Base-by-base conservation (phyloP, 1,284 basidiomycete species). In the Retiboletus flavoniger region DNA sequence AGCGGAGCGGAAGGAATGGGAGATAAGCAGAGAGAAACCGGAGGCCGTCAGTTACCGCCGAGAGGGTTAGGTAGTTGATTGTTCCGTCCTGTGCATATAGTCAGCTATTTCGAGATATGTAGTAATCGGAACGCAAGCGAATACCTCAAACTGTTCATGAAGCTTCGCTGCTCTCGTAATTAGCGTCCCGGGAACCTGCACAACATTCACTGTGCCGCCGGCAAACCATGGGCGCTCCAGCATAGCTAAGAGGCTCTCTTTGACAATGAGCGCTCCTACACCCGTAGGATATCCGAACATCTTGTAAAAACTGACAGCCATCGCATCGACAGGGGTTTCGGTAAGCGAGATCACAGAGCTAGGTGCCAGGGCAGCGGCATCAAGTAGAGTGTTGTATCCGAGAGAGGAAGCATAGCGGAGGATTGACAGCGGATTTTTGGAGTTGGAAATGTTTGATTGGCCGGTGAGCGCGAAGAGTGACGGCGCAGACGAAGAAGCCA, bases 241-340 rank as follows among this genome's bases (percentile, higher is more conserved):
- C 47, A 74, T 73, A 3, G 69, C 68, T 43, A 90, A 70, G 63
- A 90, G 87, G 6, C 78, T 76, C 61, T 85, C 83, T 67, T 85
- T 89, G 41, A 88, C 84, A 17, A 94, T 71, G 2, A 94, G 76
- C 17, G 89, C 89, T 31, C 91, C 91, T 41, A 93, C 81, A 2
- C 91, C 91, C 0, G 91, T 94, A 8, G 91, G 91, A 62, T 85
- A 93, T 29, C 91, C 91, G 57, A 92, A 91, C 85, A 93, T 91
- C 63, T 94, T 94, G 75, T 94, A 94, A 63, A 93, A 91, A 39
- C 87, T 90, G 50, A 93, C 69, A 0, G 84, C 89, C 79, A 93
- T 85, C 3, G 89, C 90, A 68, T 92, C 89, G 13, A 89, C 84
- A 7, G 83, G 80, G 24, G 76, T 78, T 51, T 85, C 80, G 3